Base-by-base conservation (phyloP, 345 rosid genomes). In the Citrus medica region DNA sequence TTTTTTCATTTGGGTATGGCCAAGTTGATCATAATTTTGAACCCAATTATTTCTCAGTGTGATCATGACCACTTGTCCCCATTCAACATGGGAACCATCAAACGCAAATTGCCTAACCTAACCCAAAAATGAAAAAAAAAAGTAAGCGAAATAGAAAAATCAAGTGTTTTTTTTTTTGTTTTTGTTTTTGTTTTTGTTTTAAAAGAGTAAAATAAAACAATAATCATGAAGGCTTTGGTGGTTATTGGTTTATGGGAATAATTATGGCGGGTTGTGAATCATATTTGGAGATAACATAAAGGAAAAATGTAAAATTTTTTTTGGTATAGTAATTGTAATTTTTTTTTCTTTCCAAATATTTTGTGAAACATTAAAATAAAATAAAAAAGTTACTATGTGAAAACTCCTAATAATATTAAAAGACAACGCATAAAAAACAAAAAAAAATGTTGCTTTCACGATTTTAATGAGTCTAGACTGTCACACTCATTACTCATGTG, bases 11-110 rank as follows among this genome's bases (percentile, higher is more conserved):
- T 21, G 46, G 78, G 71, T 75, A 33, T 24, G 55, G 13, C 67
- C 25, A 65, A 75, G n/a, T 33, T 48, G 24, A 22, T 33, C n/a
- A 51, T 16, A 24, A 33, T 58, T 59, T 35, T 61, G 27, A 51
- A 42, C 13, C 70, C 70, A 46, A 48, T 64, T 30, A 30, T 27
- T 65, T 24, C 46, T 21, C 7, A 4, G 33, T 4, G 53, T 30
- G 24, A 46, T 51, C 13, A 12, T 63, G 53, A 25, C n/a, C 24
- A 25, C 58, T 28, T 28, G 70, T 10, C 78, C 42, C 61, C 30
- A 38, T n/a, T 42, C 40, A 30, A 62, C 78, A 24, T 75, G 78
- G 10, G 22, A 42, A 42, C 77, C 22, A 65, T 64, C 68, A 61
- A 74, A 74, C 19, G 35, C 67, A 73, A 33, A 56, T 60, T 59